A percentile compares a stretch with the other conserved stretches of the same genome.
phyloP scores from a whole-genome alignment of 108 stramenopile species.

The Pseudonitzschia multiseries region DNA sequence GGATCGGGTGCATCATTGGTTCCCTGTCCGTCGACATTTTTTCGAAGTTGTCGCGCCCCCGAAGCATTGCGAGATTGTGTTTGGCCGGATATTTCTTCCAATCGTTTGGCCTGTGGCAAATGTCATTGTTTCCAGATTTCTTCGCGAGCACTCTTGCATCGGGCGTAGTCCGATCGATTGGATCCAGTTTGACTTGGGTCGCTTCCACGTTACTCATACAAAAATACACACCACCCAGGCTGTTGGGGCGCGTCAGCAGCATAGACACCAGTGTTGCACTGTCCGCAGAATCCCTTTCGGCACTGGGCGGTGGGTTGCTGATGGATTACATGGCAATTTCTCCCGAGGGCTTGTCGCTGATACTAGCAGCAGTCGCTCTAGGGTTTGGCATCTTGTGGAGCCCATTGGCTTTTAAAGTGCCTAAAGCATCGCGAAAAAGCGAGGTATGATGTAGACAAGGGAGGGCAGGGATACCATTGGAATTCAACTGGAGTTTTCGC shows the following conservation, averaged over 20 bases:
- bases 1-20: constrained; percentile 66
- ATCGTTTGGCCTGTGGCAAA: constrained; percentile 38
- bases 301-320: constrained; percentile 46
- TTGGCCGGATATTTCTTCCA: constrained; percentile 41
- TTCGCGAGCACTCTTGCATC: constrained; percentile 38
- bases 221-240: constrained; percentile 45
- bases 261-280: constrained; percentile 66
- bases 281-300: constrained; percentile 52
- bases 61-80: constrained; percentile 53
- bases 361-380: not conserved
- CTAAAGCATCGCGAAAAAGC: not conserved
- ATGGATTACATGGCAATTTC: constrained; percentile 41
- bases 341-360: not conserved
- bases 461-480: too few species aligned
- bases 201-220: constrained; percentile 52
- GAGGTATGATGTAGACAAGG: not conserved
- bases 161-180: constrained; percentile 49
- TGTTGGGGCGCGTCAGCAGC: constrained; percentile 64
- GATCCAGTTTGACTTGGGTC: constrained; percentile 59
- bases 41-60: constrained; percentile 44
- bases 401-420: not conserved
- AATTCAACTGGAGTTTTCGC: too few species aligned
- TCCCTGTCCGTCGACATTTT: constrained; percentile 50
- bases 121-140: constrained; percentile 28
- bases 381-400: constrained; percentile 26